Evolutionary conservation across 441 rosid species (phyloP), one percentile per base, ranked within the genome.

Genomic region (Erodium texanum): DNA sequence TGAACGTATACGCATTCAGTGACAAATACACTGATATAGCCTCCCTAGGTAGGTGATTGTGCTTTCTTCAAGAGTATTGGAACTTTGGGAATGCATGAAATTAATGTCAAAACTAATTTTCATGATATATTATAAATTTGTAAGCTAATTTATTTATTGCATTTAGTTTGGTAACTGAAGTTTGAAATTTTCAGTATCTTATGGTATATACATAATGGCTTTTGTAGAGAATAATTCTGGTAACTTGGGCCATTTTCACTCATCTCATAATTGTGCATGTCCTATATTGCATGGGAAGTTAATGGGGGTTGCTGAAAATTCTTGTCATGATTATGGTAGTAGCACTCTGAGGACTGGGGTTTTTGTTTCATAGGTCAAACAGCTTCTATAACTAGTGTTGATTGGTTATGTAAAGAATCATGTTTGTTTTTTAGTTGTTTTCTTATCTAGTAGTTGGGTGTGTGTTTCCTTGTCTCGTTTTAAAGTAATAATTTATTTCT

Each of bases 11-110:
- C 72, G 97, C 96, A 52, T 89, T 86, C 82, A 87, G 92, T 78
- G 99, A 95, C 76, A 92, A 86, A 76, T 95, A 90, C 81, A 88
- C 86, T 62, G 98, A 95, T 77, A 82, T 95, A 78, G 98, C 98
- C 69, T 95, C 98, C 75, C 56, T 95, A 84, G 99, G 99, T 95
- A 85, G 27, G 67, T 61, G 63, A 52, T 71, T 58, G 41, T 69
- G 58, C 29, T 24, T 22, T 59, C 29, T 59, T 59, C 63, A 23
- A 59, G n/a, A 24, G 63, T 59, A 22, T 23, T 59, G 29, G 11
- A 59, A 59, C 63, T 22, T 22, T 10, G 63, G 63, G 27, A 56
- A 20, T 20, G 62, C 24, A 56, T 20, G 19, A 62, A 2, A 62
- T 62, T 1, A 10, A 12, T 29, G 34, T 27, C 27, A 5, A 29